A percentile compares a stretch with the other conserved stretches of the same genome.
These are phyloP conservation scores for Hypoxylon sp. DNA, from an alignment of 2,329 filamentous ascomycete genomes.

Conservation along the genomic window DNA sequence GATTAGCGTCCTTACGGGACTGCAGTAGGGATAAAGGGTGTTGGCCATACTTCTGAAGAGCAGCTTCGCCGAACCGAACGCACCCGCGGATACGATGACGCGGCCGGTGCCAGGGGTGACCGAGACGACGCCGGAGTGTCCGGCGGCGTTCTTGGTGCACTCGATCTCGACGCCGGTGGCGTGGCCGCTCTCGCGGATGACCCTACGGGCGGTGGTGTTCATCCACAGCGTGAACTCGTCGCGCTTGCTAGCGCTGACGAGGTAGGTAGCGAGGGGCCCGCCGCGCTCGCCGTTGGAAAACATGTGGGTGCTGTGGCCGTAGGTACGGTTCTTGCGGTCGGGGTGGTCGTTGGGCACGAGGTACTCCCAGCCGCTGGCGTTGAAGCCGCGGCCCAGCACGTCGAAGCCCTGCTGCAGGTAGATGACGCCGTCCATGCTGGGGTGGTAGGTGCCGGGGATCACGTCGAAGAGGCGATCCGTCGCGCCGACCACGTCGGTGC, in stretches of 20 bases:
- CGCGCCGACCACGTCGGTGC: constrained; percentile 65
- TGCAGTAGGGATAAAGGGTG: constrained; percentile 47
- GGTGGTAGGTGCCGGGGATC: constrained; percentile 72
- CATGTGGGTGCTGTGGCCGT: constrained; percentile 70
- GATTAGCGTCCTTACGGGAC: constrained; percentile 7
- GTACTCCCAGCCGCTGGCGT: constrained; percentile 66
- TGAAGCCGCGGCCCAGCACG: constrained; percentile 66
- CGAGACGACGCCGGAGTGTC: constrained; percentile 65
- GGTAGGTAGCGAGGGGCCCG: constrained; percentile 74
- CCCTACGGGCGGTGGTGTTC: constrained; percentile 68
- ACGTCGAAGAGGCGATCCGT: constrained; percentile 68
- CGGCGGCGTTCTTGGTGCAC: constrained; percentile 55
- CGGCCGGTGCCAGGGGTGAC: constrained; percentile 66
- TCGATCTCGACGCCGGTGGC: constrained; percentile 73
- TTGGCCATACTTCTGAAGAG: constrained; percentile 68
- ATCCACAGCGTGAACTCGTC: constrained; percentile 72
- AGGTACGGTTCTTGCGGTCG: constrained; percentile 69
- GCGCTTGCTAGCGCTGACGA: constrained; percentile 64
- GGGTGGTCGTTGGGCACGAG: constrained; percentile 67
- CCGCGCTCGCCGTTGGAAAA: constrained; percentile 69
- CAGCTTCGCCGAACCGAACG: constrained; percentile 72
- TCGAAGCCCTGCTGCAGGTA: constrained; percentile 72
- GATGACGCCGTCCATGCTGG: constrained; percentile 69
- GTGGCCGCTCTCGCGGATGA: constrained; percentile 67
- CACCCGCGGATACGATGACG: constrained; percentile 71